Base-by-base conservation (phyloP, 176 grass and related monocot species). In the Leersia perrieri region DNA sequence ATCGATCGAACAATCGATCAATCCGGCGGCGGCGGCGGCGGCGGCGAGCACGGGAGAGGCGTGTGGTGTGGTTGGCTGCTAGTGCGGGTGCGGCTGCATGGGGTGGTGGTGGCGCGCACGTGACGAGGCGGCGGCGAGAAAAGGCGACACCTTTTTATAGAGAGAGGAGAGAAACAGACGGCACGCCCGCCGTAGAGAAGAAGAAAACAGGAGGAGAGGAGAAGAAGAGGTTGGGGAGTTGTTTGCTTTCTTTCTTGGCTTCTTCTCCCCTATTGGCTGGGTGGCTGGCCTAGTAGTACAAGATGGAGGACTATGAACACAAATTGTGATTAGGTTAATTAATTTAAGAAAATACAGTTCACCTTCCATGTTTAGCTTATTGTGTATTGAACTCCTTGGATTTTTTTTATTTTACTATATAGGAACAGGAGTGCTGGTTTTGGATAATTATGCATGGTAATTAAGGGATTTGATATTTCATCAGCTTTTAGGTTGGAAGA, bases 121-220 rank as follows among this genome's bases (percentile, higher is more conserved):
- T 88, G 87, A 88, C 68, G 75, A 88, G 81, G 57, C 81, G 87
- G 57, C 81, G 87, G 81, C 86, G 81, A 55, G 81, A 89, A 89
- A 89, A 84, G 75, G 76, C 70, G 26, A 32, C 38, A 20, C 9
- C 81, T 89, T 89, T 88, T 84, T 79, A 75, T n/a, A n/a, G n/a
- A n/a, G n/a, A n/a, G n/a, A n/a, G n/a, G n/a, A n/a, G 66, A 76
- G 66, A 78, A 33, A 8, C 30, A 9, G 15, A 28, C 66, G 34
- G 53, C 22, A 10, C 47, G 16, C 32, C 11, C 68, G 34, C 51
- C 68, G 41, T 22, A 23, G 35, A 44, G 33, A 42, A 39, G 58
- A 73, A 1, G 35, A 72, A 5, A 32, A 42, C 11, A 3, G 9
- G 26, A 18, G 5, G n/a, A 68, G n/a, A 31, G 1, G 47, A 69